Evolutionary conservation across 2,329 filamentous ascomycete genomes (phyloP), one percentile per base, ranked within the genome.

Genomic region (Exophiala sp.): DNA sequence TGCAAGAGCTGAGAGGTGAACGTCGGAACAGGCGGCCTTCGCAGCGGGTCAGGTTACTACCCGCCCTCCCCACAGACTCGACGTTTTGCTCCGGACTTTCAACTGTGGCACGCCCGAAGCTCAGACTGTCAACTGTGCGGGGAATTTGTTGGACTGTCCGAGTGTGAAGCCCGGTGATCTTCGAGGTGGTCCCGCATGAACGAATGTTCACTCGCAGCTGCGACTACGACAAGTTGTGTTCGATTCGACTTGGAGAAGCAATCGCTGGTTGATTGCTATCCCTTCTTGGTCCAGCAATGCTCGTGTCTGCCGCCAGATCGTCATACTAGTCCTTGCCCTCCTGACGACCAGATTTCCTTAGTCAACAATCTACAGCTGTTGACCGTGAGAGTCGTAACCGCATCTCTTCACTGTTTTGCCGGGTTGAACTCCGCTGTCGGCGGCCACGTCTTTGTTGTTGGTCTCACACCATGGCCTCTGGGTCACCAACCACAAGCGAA

Each of bases 41-140:
- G n/a, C n/a, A n/a, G n/a, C n/a, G n/a, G n/a, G n/a, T n/a, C n/a
- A n/a, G n/a, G n/a, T n/a, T n/a, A n/a, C n/a, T n/a, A n/a, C n/a
- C n/a, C n/a, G n/a, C n/a, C n/a, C n/a, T n/a, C n/a, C n/a, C n/a
- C n/a, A n/a, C n/a, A n/a, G n/a, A n/a, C n/a, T n/a, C n/a, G n/a
- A n/a, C n/a, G n/a, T n/a, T n/a, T n/a, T n/a, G n/a, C n/a, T n/a
- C n/a, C n/a, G n/a, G n/a, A n/a, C n/a, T n/a, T n/a, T n/a, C n/a
- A n/a, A 13, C 34, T 50, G 50, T 37, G 50, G 50, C 37, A 46
- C 50, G 40, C 39, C 50, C 50, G 50, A 46, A 35, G 18, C 45
- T 40, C 42, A 42, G 40, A 40, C n/a, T 13, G 16, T n/a, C 34
- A 23, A 42, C 19, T 10, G 19, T 27, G 39, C 39, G 39, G 39